These are phyloP conservation scores for Lipomyces mesembrius DNA, from an alignment of 805 yeast genomes.

Conservation along the genomic window DNA sequence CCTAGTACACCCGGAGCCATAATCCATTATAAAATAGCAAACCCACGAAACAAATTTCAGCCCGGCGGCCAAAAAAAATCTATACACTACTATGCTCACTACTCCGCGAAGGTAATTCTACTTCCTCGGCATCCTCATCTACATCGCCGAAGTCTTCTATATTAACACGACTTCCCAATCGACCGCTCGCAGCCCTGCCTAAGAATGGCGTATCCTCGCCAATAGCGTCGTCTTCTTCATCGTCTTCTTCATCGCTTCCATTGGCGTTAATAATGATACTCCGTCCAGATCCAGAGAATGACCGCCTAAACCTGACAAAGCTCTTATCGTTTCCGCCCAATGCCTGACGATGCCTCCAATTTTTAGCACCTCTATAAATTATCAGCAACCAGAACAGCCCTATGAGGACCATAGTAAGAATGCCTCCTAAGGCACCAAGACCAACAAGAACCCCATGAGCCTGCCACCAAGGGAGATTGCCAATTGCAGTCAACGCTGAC, in stretches of 20 bases:
- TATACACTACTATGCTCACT: not conserved
- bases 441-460: constrained; percentile 28
- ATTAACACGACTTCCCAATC: constrained; percentile 25
- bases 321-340: constrained; percentile 3
- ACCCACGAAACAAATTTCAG: not conserved
- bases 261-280: constrained; percentile 13
- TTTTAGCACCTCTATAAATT: constrained; percentile 23
- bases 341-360: constrained; percentile 7
- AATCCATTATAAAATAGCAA: not conserved
- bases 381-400: constrained; percentile 24
- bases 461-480: constrained; percentile 21
- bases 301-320: constrained; percentile 15
- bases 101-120: constrained; percentile 14
- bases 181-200: constrained; percentile 18
- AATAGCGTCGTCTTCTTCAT: constrained; percentile 15
- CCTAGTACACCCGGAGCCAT: not conserved
- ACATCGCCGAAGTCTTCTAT: constrained; percentile 14
- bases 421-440: constrained; percentile 27
- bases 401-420: constrained; percentile 13
- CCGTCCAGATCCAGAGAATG: constrained; percentile 7
- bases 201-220: constrained; percentile 23
- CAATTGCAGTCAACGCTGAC: constrained; percentile 3
- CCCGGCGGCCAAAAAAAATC: not conserved
- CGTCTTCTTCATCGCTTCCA: constrained; percentile 18
- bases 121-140: constrained; percentile 23